Conservation (phyloP, 495 filamentous ascomycete species). For the Podospora anserina region DNA sequence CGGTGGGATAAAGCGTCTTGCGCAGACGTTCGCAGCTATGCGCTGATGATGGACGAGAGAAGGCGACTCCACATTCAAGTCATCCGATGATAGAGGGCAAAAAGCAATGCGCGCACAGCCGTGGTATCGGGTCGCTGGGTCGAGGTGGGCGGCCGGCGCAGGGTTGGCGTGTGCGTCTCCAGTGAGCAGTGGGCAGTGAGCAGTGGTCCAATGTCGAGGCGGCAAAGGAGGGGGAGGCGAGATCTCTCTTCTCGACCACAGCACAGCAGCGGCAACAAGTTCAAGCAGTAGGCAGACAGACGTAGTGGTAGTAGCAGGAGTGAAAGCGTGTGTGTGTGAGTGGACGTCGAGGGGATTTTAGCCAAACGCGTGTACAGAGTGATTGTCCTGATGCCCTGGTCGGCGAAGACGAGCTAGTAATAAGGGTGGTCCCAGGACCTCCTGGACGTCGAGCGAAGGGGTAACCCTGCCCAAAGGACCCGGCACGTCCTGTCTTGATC, state of each 20-base stretch:
- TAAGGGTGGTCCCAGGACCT: constrained; percentile 20
- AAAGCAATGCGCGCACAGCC: background rate
- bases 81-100: constrained; percentile 18
- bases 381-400: constrained; percentile 8
- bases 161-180: background rate
- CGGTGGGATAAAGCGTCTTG: constrained; percentile 15
- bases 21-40: constrained; percentile 24
- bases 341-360: constrained; percentile 30
- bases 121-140: background rate
- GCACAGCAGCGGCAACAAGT: background rate
- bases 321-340: constrained; percentile 5
- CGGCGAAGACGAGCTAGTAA: constrained; percentile 17
- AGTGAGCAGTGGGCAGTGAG: background rate
- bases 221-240: background rate
- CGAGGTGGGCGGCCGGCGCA: background rate
- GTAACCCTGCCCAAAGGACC: constrained; percentile 24
- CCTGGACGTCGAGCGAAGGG: constrained; percentile 21
- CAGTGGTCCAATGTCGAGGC: background rate
- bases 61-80: constrained; percentile 22
- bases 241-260: background rate
- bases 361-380: constrained; percentile 18
- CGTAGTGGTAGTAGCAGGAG: background rate
- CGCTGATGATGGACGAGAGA: constrained; percentile 16
- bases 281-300: background rate
- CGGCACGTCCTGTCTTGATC: constrained; percentile 15